phyloP scores from a whole-genome alignment of 768 basidiomycete genomes.

The Auricularia cornea region DNA sequence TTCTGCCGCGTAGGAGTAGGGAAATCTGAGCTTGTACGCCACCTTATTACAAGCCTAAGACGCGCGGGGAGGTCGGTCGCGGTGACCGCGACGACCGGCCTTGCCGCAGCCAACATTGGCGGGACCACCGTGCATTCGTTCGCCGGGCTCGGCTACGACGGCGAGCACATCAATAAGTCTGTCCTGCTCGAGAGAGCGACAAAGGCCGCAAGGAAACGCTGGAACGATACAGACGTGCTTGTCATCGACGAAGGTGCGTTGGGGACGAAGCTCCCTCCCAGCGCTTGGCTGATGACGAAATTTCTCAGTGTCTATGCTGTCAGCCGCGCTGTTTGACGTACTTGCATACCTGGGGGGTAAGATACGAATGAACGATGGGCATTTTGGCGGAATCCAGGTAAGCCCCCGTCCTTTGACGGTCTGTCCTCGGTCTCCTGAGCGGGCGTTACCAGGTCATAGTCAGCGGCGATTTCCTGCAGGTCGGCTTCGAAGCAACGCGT shows the following conservation, averaged over 20 bases:
- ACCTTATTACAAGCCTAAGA: constrained; percentile 29
- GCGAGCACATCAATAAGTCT: constrained; percentile 10
- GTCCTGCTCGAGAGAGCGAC: constrained; percentile 10
- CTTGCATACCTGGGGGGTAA: constrained; percentile 22
- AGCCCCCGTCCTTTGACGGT: not conserved
- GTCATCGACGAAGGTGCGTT: constrained; percentile 24
- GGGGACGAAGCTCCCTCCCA: too few species aligned
- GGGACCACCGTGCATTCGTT: constrained; percentile 30
- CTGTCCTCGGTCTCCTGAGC: not conserved
- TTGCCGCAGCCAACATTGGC: constrained; percentile 35
- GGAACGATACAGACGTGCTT: constrained; percentile 17
- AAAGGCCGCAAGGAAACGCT: constrained; percentile 10
- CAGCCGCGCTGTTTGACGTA: constrained; percentile 25
- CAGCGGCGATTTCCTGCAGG: constrained; percentile 32
- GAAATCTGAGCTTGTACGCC: constrained; percentile 32
- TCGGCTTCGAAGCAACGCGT: too few species aligned
- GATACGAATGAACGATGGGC: constrained; percentile 14
- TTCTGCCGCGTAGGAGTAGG: constrained; percentile 37
- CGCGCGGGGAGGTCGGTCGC: constrained; percentile 19
- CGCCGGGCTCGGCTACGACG: constrained; percentile 20
- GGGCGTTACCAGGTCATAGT: constrained; percentile 19
- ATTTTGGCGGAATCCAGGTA: constrained; percentile 28
- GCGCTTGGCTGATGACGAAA: too few species aligned
- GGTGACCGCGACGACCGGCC: constrained; percentile 35
- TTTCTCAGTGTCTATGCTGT: constrained; percentile 30